Base-by-base conservation (phyloP, 2,329 filamentous ascomycete genomes). In the Cladorrhinum sp. region DNA sequence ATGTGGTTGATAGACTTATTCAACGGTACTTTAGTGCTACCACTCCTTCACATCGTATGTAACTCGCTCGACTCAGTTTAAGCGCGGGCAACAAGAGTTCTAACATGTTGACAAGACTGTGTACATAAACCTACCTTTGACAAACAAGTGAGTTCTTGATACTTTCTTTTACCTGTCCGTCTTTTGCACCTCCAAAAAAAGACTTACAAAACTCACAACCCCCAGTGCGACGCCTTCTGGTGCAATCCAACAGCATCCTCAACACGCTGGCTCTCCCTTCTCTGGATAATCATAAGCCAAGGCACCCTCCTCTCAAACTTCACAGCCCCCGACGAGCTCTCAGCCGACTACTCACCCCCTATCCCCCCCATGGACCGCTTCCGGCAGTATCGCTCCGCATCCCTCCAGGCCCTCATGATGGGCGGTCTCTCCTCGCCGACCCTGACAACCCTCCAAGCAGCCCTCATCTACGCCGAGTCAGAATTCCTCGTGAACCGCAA, bases 101-200 rank as follows among this genome's bases (percentile, higher is more conserved):
- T 48, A 7, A 48, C 13, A 48, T 9, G 41, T 7, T 48, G 41
- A 9, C 41, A 62, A 85, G 81, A 82, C 60, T 75, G 82, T 7
- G 68, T 85, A 24, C 84, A 86, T 63, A 75, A 76, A 12, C 82
- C 82, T 18, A 80, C 77, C 0, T 85, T 84, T 58, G 74, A 77
- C 16, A 79, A 73, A 66, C 71, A 74, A 24, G 78, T 78, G 69
- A 62, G 72, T 69, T n/a, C 3, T 16, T 8, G 6, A n/a, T n/a
- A 38, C 6, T 13, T n/a, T 41, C 22, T 8, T 10, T 29, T 29
- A 29, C 25, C 25, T n/a, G n/a, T 41, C 18, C 23, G 48, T 55
- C 7, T 22, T 32, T 13, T 6, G 29, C n/a, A n/a, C 29, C 13
- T 69, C 18, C 3, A 7, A 13, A 7, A n/a, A 20, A 38, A 5